Evolutionary conservation across 306 rosid genomes (phyloP), one percentile per base, ranked within the genome.

Genomic region (Alnus rubra): DNA sequence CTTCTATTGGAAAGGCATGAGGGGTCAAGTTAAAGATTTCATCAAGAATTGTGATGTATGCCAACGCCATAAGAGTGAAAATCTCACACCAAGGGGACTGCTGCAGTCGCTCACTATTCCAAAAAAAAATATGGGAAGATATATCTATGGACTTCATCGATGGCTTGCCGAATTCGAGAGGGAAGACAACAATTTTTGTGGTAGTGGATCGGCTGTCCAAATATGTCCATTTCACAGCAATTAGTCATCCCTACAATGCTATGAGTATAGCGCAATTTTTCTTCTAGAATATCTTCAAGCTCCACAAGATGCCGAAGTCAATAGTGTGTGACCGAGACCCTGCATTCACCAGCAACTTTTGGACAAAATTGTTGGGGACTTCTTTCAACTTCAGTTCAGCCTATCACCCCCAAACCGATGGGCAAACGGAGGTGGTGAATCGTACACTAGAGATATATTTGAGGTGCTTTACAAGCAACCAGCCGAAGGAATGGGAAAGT

Each of bases 221-320:
- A 2, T 49, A 14, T n/a, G 16, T 4, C 9, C 69, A 68, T 3
- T 77, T 77, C 6, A 4, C 48, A 3, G 52, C 50, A 0, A 1
- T 76, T 0, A 5, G 10, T 0, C 3, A 8, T 7, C 76, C 30
- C 1, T 53, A 9, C 9, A 8, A 1, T 0, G 37, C 14, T 0
- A 1, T 3, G 0, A 0, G 4, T 0, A 51, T 60, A 1, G 44
- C 1, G 3, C 1, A 0, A 0, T 0, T 4, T 0, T 71, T 78
- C 0, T 1, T 4, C 3, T 0, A 2, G 0, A 53, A 77, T 0
- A 12, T 79, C 0, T 31, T 48, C 0, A 1, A 9, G 0, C 15
- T 48, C 0, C 82, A 71, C 18, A 64, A 45, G 0, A 14, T 71
- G 0, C 62, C 53, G 0, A 3, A 0, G 4, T 23, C 28, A 23